These are phyloP conservation scores for Cinnamomum chago DNA, from an alignment of 164 flowering plant genomes.

Conservation along the genomic window DNA sequence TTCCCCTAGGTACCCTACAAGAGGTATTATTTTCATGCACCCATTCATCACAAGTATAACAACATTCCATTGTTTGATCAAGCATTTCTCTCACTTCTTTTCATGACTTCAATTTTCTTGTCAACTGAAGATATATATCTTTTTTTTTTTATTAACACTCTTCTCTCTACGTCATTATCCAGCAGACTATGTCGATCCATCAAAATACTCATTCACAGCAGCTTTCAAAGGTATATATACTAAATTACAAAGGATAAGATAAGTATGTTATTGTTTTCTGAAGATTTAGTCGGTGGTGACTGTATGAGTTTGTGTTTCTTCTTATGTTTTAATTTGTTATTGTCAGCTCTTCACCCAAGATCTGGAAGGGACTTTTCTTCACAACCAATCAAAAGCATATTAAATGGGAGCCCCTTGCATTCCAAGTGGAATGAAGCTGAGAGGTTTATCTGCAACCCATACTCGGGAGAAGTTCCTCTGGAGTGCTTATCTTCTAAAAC, in stretches of 20 bases:
- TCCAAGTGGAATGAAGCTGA: constrained; percentile 95
- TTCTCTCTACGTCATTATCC: too few species aligned
- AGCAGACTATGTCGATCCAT: constrained; percentile 75
- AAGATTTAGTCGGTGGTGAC: background rate
- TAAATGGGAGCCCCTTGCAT: constrained; percentile 62
- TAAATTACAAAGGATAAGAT: background rate
- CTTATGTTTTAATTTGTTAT: background rate
- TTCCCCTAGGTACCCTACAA: constrained; percentile 71
- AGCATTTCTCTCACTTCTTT: too few species aligned
- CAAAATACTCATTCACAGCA: constrained; percentile 71
- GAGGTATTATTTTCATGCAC: constrained; percentile 33
- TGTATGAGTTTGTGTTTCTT: background rate
- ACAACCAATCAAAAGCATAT: constrained; percentile 22
- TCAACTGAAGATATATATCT: too few species aligned
- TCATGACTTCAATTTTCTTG: too few species aligned
- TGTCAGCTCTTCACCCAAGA: constrained; percentile 68
- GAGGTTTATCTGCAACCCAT: constrained; percentile 80
- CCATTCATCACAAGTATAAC: too few species aligned
- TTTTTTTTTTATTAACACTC: background rate
- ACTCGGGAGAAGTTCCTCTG: constrained; percentile 81
- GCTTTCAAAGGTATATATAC: constrained; percentile 69
- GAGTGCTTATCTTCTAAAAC: constrained; percentile 84
- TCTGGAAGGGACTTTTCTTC: constrained; percentile 49
- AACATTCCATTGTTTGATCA: too few species aligned
- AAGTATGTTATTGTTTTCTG: background rate